Conservation (phyloP, 1,284 basidiomycete species). For the Ceratobasidium sp. region DNA sequence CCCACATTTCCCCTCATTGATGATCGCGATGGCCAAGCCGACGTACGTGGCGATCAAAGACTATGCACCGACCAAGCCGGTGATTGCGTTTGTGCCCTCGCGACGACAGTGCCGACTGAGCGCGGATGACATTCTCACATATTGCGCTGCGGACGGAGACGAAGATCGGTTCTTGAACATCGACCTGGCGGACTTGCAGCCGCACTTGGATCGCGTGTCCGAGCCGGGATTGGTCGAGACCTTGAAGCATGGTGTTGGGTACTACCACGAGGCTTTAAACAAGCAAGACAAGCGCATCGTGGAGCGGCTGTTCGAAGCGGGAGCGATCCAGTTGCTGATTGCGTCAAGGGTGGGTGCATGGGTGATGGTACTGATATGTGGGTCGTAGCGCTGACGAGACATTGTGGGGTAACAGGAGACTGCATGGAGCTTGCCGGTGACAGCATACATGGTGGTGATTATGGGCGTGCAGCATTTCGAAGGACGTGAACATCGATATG, state of each 20-base stretch:
- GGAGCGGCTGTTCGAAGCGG: conserved; percentile 90
- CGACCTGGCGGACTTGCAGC: conserved; percentile 81
- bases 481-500: conserved; percentile 94
- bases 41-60: conserved; percentile 94
- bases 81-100: conserved; percentile 93
- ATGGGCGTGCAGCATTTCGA: conserved; percentile 98
- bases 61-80: conserved; percentile 84
- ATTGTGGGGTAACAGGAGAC: conserved; percentile 67
- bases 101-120: conserved; percentile 93
- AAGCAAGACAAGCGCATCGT: conserved; percentile 94
- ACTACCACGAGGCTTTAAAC: conserved; percentile 93
- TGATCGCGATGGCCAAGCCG: conserved; percentile 99
- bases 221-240: conserved; percentile 83
- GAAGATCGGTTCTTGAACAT: conserved; percentile 90
- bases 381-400: conserved; percentile 5
- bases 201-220: conserved; percentile 85
- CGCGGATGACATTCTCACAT: conserved; percentile 89
- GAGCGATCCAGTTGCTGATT: conserved; percentile 93
- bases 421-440: conserved; percentile 93
- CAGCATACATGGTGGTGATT: conserved; percentile 96
- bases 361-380: background rate
- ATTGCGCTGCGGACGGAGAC: conserved; percentile 88
- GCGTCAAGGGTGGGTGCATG: conserved; percentile 77
- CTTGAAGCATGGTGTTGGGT: conserved; percentile 90
- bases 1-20: conserved; percentile 96